A percentile compares a stretch with the other conserved stretches of the same genome.
Evolutionary conservation across 2,329 filamentous ascomycete genomes (phyloP).

Genomic region (Phyllosticta paracitricarpa): DNA sequence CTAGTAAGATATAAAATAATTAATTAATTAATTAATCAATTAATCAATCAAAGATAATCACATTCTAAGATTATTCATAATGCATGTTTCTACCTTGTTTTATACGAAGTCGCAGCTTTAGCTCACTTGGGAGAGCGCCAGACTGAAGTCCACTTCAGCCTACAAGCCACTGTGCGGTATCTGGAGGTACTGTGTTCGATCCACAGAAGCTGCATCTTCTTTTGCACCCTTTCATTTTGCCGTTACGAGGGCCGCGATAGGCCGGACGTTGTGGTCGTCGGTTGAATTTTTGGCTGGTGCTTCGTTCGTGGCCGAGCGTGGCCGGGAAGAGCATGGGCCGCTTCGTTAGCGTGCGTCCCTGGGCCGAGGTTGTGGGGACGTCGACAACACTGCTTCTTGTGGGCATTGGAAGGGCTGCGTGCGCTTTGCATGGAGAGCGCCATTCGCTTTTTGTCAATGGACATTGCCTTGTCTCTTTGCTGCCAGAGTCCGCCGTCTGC

Average conservation of each 20-base stretch:
- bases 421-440: neutral
- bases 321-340: neutral
- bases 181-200: conserved; percentile 30
- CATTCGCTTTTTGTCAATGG: neutral
- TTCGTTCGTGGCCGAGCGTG: neutral
- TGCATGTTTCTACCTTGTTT: no score
- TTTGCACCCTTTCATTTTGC: neutral
- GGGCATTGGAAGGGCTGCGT: neutral
- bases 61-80: no score
- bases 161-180: conserved; percentile 20
- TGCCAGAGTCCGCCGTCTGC: no score
- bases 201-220: conserved; percentile 24
- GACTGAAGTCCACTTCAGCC: conserved; percentile 26
- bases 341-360: neutral
- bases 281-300: neutral
- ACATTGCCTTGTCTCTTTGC: no score
- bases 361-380: neutral
- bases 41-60: no score
- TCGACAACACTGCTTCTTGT: neutral
- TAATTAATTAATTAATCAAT: no score
- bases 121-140: conserved; percentile 30
- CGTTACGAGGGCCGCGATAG: neutral
- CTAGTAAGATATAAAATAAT: no score
- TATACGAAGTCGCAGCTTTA: conserved; percentile 18
- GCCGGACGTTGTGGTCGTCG: neutral